Base-by-base conservation (phyloP, 768 basidiomycete genomes). In the Daedaleopsis sinensis region DNA sequence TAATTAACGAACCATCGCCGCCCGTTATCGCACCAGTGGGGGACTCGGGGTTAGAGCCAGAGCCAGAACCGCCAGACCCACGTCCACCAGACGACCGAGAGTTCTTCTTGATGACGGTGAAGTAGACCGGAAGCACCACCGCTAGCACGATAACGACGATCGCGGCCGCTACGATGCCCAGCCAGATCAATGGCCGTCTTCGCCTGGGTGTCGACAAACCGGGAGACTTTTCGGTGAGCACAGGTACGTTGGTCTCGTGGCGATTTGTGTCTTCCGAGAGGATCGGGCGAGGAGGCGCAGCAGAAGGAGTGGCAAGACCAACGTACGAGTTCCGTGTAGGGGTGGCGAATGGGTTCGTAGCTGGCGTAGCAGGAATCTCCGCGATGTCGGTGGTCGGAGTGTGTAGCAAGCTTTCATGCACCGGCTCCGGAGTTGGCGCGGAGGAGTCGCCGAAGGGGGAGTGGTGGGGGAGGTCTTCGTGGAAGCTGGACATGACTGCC, bases 1-100 rank as follows among this genome's bases (percentile, higher is more conserved):
- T 83, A 55, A 94, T 75, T 6, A 78, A 75, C 15, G 87, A 88
- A 8, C 92, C 92, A 69, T 90, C 85, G 23, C 84, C 82, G 21
- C 93, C 93, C 5, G 80, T 76, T 15, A 76, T 78, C 1, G 72
- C 65, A 16, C 68, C 66, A 10, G 64, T 64, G 18, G 65, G 67
- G 7, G 57, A 63, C 47, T 77, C 76, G 23, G 58, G 67, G 58
- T 57, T 71, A 6, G 67, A 8, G 15, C 56, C 52, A 11, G 59
- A 52, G 24, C 55, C 50, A 13, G 11, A 23, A 13, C 39, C 18
- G 21, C 52, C 24, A 18, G 9, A 18, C 9, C 61, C 51, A 3
- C 62, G 48, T 1, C 16, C 8, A 5, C 51, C 19, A 15, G 37
- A 35, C 9, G 58, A 42, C 16, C 39, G 52, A 1, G 59, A 51